A percentile compares a stretch with the other conserved stretches of the same genome.
These are phyloP conservation scores for Fraxinus platypoda DNA, from an alignment of 305 asterid species.

Conservation along the genomic window DNA sequence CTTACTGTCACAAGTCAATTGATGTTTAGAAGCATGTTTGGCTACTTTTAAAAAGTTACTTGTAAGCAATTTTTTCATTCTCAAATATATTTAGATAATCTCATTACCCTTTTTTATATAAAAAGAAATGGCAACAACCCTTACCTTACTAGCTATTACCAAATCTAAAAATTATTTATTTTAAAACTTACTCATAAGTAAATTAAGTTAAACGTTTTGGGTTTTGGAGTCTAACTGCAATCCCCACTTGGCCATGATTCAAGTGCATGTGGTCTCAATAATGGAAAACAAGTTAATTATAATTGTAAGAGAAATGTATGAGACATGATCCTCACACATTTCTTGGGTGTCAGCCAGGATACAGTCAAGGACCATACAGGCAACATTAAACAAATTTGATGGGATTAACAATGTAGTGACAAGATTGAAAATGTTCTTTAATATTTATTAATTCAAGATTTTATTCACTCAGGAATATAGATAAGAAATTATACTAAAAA, in stretches of 20 bases:
- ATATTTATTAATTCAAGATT: neutral
- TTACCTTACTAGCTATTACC: neutral
- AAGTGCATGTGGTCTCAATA: slow-evolving; percentile 62
- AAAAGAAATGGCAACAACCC: no score
- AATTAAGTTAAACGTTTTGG: neutral
- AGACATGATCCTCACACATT: slow-evolving; percentile 44
- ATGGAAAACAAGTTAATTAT: neutral
- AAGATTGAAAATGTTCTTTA: neutral
- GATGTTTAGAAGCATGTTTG: no score
- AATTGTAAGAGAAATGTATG: slow-evolving; percentile 44
- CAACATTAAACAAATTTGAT: neutral
- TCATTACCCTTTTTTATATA: no score
- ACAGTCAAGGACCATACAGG: neutral
- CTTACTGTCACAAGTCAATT: no score
- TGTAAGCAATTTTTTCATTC: no score
- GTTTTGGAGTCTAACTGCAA: neutral
- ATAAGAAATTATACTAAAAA: neutral
- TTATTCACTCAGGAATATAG: neutral
- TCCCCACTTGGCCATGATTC: slow-evolving; percentile 36
- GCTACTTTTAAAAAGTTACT: no score
- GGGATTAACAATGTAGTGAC: neutral
- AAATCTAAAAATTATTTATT: no score
- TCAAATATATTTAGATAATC: no score
- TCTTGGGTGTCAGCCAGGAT: slow-evolving; percentile 22
- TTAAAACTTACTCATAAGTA: neutral